Evolutionary conservation across 129 eudicot genomes (phyloP), one percentile per base, ranked within the genome.

Genomic region (Artemisia argyi): DNA sequence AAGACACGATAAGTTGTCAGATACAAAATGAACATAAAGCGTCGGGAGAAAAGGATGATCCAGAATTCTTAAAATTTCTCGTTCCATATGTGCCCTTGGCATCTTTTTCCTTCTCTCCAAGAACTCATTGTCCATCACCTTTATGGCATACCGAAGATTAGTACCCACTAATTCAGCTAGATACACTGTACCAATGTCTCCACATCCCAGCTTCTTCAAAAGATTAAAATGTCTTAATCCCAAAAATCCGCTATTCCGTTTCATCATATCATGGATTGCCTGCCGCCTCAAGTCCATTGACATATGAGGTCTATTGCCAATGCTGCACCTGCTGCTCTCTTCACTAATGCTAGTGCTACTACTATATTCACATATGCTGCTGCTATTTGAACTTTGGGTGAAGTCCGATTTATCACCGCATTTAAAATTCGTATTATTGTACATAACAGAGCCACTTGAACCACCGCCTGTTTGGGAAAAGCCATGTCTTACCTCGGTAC

Each of bases 1-100:
- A 16, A 92, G 69, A 73, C 98, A 92, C 7, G 98, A 92, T 10
- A 92, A 66, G 68, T 87, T 89, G 65, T 92, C 94, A 1, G 96
- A 86, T 20, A 93, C 80, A 35, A 92, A 92, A 81, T 92, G 96
- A 20, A 88, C 90, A 75, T 89, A 92, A 12, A 92, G 80, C 11
- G 91, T 92, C 3, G 97, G 97, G 32, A 92, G 89, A 87, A 92
- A 92, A 26, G 98, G 98, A 78, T 92, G 98, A 76, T 92, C 98
- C 84, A 92, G 66, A 80, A 83, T 81, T 66, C 89, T 83, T 66
- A 92, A 79, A 77, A 92, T 92, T 47, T 92, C 94, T 72, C 90
- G 83, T 72, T 92, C 97, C 24, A 94, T 89, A 75, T 89, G 93
- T 7, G 97, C 97, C 79, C 97, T 74, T 0, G 88, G 64, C 86